These are phyloP conservation scores for Boletus fagicola DNA, from an alignment of 768 basidiomycete species.

Conservation along the genomic window DNA sequence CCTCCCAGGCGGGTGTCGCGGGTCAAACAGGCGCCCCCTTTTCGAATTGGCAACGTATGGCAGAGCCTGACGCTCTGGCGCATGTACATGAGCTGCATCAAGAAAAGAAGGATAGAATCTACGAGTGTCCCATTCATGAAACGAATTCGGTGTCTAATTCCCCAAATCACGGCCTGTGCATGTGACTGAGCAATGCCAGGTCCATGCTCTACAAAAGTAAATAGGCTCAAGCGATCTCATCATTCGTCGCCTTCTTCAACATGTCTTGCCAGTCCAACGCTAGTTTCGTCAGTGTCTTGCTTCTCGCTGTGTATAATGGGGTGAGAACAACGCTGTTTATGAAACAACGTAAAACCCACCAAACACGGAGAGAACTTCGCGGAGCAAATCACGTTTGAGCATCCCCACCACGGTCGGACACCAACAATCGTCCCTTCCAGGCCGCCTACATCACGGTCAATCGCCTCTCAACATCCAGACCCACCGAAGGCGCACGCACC, in stretches of 20 bases:
- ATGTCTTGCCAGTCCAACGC: conserved; percentile 83
- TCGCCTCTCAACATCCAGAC: neutral
- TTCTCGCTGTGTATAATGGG: conserved; percentile 48
- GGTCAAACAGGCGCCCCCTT: conserved; percentile 1
- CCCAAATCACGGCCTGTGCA: neutral
- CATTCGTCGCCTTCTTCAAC: conserved; percentile 59
- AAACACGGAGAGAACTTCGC: conserved; percentile 75
- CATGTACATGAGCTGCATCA: neutral
- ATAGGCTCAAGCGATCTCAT: conserved; percentile 36
- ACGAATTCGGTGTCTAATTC: neutral
- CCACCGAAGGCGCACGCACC: conserved; percentile 48
- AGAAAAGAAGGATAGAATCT: neutral
- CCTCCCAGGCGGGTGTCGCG: neutral
- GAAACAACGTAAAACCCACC: conserved; percentile 47
- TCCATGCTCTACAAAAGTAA: neutral
- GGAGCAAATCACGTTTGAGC: conserved; percentile 77
- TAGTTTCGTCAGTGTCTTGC: conserved; percentile 71
- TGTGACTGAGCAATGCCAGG: neutral
- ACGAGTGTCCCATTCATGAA: neutral
- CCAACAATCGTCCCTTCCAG: conserved; percentile 64
- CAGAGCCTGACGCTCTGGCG: neutral
- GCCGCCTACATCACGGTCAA: conserved; percentile 48
- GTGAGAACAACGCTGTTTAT: conserved; percentile 4
- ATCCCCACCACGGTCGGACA: conserved; percentile 65
- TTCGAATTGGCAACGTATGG: neutral